Evolutionary conservation across 2,329 filamentous ascomycete genomes (phyloP).

Genomic region (Sclerotinia borealis): DNA sequence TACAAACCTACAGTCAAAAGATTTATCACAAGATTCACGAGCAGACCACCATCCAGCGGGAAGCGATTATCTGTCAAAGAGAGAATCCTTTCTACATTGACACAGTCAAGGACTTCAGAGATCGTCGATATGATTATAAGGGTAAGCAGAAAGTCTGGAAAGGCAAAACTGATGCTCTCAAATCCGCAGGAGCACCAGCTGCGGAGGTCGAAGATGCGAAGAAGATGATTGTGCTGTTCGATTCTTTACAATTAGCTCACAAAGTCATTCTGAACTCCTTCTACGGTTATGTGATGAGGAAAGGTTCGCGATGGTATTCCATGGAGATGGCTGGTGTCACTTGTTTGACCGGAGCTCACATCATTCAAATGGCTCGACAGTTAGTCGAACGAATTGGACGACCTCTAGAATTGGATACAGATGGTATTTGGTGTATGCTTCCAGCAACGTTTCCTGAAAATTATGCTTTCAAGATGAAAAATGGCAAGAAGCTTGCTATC

Average conservation of each 20-base stretch:
- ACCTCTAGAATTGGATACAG: slow-evolving; percentile 90
- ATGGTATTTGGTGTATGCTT: slow-evolving; percentile 99
- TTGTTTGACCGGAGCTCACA: slow-evolving; percentile 89
- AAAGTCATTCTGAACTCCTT: slow-evolving; percentile 99
- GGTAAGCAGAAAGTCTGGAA: slow-evolving; percentile 98
- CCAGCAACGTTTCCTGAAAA: slow-evolving; percentile 96
- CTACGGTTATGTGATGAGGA: slow-evolving; percentile 99
- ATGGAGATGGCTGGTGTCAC: slow-evolving; percentile 99
- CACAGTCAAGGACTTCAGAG: slow-evolving; percentile 91
- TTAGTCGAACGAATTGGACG: slow-evolving; percentile 90
- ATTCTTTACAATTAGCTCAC: slow-evolving; percentile 92
- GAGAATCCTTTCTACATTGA: slow-evolving; percentile 99
- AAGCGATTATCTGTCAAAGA: slow-evolving; percentile 96
- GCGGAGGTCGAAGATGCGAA: slow-evolving; percentile 86
- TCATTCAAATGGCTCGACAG: slow-evolving; percentile 93
- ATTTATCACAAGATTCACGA: slow-evolving; percentile 99
- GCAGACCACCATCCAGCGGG: slow-evolving; percentile 81
- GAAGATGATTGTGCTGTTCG: slow-evolving; percentile 97
- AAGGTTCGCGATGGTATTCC: slow-evolving; percentile 97
- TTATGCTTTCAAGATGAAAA: slow-evolving; percentile 88
- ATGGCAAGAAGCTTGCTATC: slow-evolving; percentile 92
- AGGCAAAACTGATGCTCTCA: slow-evolving; percentile 83
- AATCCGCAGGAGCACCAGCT: slow-evolving; percentile 69
- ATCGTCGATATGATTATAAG: slow-evolving; percentile 97
- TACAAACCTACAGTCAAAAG: slow-evolving; percentile 93